Percentiles rank a stretch among this genome's conserved stretches.
Evolutionary conservation across 1,139 yeast species (phyloP).

Genomic region (Zygosaccharomyces pseudobailii): DNA sequence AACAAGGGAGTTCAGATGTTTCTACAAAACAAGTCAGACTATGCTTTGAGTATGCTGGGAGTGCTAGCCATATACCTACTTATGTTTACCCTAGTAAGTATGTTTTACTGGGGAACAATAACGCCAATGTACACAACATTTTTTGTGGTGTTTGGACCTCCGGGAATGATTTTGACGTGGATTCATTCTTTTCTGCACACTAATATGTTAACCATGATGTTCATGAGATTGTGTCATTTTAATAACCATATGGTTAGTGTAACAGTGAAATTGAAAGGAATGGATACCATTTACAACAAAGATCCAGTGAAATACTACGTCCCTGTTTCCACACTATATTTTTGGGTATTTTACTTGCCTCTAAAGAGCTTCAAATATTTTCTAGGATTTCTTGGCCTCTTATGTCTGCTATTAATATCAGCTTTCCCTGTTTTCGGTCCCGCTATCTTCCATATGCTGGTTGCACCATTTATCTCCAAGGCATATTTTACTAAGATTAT

Average conservation of each 20-base stretch:
- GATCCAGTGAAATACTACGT: slow-evolving; percentile 28
- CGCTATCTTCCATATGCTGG: slow-evolving; percentile 20
- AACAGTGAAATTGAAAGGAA: slow-evolving; percentile 16
- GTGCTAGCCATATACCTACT: slow-evolving; percentile 19
- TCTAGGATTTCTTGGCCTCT: slow-evolving; percentile 12
- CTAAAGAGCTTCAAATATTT: slow-evolving; percentile 23
- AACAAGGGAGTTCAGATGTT: slow-evolving; percentile 22
- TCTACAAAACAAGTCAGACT: slow-evolving; percentile 14
- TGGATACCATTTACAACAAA: slow-evolving; percentile 6
- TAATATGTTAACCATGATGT: slow-evolving; percentile 31
- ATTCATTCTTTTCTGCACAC: slow-evolving; percentile 29
- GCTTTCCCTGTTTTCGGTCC: slow-evolving; percentile 32
- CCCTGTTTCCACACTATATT: slow-evolving; percentile 25
- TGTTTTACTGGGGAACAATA: slow-evolving; percentile 29
- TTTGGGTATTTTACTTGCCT: slow-evolving; percentile 30
- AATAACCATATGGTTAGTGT: slow-evolving; percentile 17
- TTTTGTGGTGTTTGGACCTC: slow-evolving; percentile 30
- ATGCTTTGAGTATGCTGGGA: slow-evolving; percentile 14
- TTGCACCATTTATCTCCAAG: slow-evolving; percentile 28
- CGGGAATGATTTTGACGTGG: slow-evolving; percentile 28
- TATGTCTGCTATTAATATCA: slow-evolving; percentile 20
- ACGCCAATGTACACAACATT: slow-evolving; percentile 31
- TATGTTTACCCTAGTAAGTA: slow-evolving; percentile 18
- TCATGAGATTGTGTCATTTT: slow-evolving; percentile 27
- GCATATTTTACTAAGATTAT: slow-evolving; percentile 24